phyloP scores from a whole-genome alignment of 768 basidiomycete species.

The Lenzites betulinus region DNA sequence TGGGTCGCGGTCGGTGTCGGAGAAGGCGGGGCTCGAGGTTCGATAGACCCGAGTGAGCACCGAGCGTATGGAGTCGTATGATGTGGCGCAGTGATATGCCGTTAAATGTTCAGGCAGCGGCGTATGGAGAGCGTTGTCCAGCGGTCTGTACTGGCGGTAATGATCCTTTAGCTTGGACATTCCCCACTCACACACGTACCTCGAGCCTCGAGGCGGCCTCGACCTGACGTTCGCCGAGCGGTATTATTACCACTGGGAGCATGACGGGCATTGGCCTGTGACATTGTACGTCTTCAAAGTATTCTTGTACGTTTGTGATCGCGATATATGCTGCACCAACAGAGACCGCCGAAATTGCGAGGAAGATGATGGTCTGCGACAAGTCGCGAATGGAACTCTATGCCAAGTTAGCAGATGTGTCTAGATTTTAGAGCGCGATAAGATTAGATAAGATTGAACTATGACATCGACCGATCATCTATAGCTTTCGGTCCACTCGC shows the following conservation, averaged over 20 bases:
- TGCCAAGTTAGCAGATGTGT: too few relatives aligned
- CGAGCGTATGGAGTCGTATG: not conserved
- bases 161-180: not conserved
- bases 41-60: constrained; percentile 12
- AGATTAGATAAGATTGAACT: constrained; percentile 6
- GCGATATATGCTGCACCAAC: too few relatives aligned
- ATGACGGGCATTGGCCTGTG: not conserved
- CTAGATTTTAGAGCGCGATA: not conserved
- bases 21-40: not conserved
- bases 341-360: not conserved
- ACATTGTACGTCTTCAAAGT: not conserved
- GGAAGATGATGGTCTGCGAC: not conserved
- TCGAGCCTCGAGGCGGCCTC: not conserved
- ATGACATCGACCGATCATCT: constrained; percentile 1
- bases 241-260: not conserved
- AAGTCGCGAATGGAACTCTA: not conserved
- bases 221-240: too few relatives aligned
- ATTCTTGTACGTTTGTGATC: too few relatives aligned
- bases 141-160: constrained; percentile 1
- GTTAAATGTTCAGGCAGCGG: not conserved
- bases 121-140: not conserved
- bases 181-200: not conserved
- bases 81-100: not conserved
- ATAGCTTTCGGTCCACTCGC: not conserved
- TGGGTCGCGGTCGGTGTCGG: not conserved